Conservation (phyloP, 1,139 yeast genomes). For the Geotrichum candidum region DNA sequence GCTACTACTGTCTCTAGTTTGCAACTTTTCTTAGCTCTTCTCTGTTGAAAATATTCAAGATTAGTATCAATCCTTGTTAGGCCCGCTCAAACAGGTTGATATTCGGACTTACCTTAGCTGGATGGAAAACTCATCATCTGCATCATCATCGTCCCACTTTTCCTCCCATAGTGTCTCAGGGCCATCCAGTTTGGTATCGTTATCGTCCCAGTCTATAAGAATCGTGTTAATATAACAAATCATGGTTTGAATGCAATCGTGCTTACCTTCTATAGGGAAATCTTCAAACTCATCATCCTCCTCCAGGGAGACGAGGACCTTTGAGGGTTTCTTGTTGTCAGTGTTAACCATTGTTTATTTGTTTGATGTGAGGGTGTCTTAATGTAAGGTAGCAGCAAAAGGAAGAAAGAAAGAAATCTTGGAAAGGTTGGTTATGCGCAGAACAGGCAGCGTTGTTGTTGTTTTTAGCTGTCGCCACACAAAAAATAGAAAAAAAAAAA, state of each 20-base stretch:
- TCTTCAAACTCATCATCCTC: conserved; percentile 96
- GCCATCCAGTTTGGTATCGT: conserved; percentile 38
- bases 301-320: conserved; percentile 55
- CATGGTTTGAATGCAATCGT: conserved; percentile 21
- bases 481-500: too few relatives aligned
- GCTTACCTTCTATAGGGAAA: conserved; percentile 77
- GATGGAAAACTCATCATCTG: conserved; percentile 75
- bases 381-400: not conserved
- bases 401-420: not conserved
- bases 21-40: not conserved
- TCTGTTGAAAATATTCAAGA: not conserved
- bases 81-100: not conserved
- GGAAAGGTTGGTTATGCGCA: not conserved
- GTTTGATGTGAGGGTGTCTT: not conserved
- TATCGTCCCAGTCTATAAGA: conserved; percentile 46
- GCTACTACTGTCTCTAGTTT: not conserved
- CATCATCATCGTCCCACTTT: conserved; percentile 91
- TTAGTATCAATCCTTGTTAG: not conserved
- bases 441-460: not conserved
- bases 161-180: conserved; percentile 79
- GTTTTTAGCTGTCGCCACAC: not conserved
- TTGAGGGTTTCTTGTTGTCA: conserved; percentile 15
- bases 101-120: conserved; percentile 47
- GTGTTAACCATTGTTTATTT: conserved; percentile 10
- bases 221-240: not conserved